Evolutionary conservation across 805 yeast species (phyloP).

Genomic region (Cyberlindnera subsufficiens): DNA sequence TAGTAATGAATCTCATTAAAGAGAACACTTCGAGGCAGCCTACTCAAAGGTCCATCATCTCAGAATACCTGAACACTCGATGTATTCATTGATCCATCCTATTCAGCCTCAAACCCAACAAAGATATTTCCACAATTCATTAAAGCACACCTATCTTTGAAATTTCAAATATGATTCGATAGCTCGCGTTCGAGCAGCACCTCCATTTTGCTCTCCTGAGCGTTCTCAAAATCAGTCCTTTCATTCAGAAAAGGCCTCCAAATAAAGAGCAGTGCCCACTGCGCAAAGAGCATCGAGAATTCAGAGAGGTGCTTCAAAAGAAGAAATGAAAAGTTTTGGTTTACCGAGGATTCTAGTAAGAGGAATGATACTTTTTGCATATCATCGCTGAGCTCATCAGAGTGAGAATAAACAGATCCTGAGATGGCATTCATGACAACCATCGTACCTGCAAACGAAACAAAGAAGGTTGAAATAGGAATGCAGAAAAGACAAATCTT

Average conservation of each 20-base stretch:
- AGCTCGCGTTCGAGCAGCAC: no score
- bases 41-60: no score
- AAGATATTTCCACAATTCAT: no score
- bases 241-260: slow-evolving; percentile 11
- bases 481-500: slow-evolving; percentile 4
- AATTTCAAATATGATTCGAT: no score
- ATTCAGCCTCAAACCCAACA: no score
- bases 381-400: not conserved
- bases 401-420: not conserved
- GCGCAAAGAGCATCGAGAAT: slow-evolving; percentile 9
- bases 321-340: slow-evolving; percentile 9
- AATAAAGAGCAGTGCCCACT: slow-evolving; percentile 7
- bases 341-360: slow-evolving; percentile 2
- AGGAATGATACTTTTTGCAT: not conserved
- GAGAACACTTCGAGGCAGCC: no score
- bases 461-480: slow-evolving; percentile 4
- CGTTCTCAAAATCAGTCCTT: slow-evolving; percentile 6
- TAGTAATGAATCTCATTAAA: no score
- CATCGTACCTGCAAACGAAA: not conserved
- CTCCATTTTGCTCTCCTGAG: slow-evolving; percentile 8
- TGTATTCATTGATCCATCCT: no score
- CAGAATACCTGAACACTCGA: no score
- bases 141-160: no score
- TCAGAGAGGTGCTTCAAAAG: slow-evolving; percentile 9
- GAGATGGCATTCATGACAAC: not conserved